Conservation (phyloP, 1,284 basidiomycete species). For the Meripilus lineatus region DNA sequence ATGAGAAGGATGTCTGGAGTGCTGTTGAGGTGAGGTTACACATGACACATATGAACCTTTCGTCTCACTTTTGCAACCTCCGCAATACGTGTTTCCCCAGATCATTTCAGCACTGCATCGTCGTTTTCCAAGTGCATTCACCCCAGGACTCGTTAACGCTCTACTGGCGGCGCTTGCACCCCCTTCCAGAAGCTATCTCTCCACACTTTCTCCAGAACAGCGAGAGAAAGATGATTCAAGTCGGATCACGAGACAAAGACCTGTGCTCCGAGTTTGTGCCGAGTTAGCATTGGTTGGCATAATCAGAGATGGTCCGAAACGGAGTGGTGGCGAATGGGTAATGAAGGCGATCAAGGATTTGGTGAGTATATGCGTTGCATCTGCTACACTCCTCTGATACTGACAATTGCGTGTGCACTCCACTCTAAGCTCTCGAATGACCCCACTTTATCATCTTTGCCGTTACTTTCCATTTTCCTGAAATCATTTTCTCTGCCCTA, state of each 20-base stretch:
- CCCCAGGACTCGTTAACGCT: constrained; percentile 62
- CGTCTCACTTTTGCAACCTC: constrained; percentile 7
- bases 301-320: constrained; percentile 58
- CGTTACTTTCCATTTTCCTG: constrained; percentile 79
- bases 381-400: no score
- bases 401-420: background rate
- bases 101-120: constrained; percentile 86
- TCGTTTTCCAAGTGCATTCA: constrained; percentile 80
- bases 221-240: constrained; percentile 90
- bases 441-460: constrained; percentile 79
- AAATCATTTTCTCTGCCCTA: constrained; percentile 81
- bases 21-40: constrained; percentile 75
- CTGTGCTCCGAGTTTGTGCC: constrained; percentile 80
- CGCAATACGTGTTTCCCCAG: no score
- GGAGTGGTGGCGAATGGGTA: constrained; percentile 82
- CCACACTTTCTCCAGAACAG: constrained; percentile 70
- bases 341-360: constrained; percentile 80
- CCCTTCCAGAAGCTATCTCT: constrained; percentile 53
- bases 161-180: constrained; percentile 67
- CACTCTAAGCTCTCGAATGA: constrained; percentile 75
- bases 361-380: constrained; percentile 46
- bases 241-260: constrained; percentile 79
- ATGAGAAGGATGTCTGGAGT: constrained; percentile 85
- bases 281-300: constrained; percentile 89
- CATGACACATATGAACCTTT: background rate